Evolutionary conservation across 306 rosid genomes (phyloP).

Genomic region (Boehmeria nivea): DNA sequence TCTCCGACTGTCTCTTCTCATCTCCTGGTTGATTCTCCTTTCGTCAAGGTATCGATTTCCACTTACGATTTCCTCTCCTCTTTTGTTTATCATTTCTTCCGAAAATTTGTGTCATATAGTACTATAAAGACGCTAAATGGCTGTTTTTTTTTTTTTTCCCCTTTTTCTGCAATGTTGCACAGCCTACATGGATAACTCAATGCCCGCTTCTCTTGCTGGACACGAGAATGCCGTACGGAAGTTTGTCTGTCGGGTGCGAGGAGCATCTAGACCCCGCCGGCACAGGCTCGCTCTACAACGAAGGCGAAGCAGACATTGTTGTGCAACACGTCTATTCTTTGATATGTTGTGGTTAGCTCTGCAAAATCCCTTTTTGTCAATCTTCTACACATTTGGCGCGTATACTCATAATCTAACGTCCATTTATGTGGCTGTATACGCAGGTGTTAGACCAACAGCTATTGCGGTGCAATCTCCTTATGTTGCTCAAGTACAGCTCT

Average conservation of each 20-base stretch:
- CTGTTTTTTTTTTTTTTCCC: neutral
- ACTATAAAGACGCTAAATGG: neutral
- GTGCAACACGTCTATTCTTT: conserved; percentile 65
- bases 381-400: too few species aligned
- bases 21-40: conserved; percentile 74
- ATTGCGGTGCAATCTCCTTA: conserved; percentile 84
- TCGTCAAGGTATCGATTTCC: conserved; percentile 55
- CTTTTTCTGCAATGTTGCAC: conserved; percentile 17
- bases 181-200: conserved; percentile 81
- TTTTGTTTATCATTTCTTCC: neutral
- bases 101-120: too few species aligned
- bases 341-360: conserved; percentile 56
- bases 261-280: conserved; percentile 82
- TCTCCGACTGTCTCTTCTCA: conserved; percentile 58
- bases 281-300: conserved; percentile 71
- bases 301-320: conserved; percentile 83
- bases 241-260: conserved; percentile 70
- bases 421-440: neutral
- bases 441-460: conserved; percentile 67
- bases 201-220: conserved; percentile 80
- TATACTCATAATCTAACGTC: neutral
- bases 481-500: conserved; percentile 83
- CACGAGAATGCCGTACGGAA: conserved; percentile 82
- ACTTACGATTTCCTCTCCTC: neutral
- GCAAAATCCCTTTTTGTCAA: neutral